Percentiles rank a stretch among this genome's conserved stretches.
Evolutionary conservation across 345 rosid genomes (phyloP).

Genomic region (Eucalyptus victrix): DNA sequence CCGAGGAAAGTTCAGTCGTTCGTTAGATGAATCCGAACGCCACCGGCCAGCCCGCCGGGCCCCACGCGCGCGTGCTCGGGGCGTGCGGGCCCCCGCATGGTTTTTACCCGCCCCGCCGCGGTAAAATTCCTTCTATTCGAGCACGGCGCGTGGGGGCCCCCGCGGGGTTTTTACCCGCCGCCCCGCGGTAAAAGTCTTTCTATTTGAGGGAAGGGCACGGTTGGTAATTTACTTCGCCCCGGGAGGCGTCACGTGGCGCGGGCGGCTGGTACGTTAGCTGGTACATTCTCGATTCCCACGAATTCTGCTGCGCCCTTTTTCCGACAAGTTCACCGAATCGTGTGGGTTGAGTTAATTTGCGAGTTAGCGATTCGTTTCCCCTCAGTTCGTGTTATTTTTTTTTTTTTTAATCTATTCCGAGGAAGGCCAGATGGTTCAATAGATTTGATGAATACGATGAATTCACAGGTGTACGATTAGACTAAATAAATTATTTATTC

Average conservation of each 20-base stretch:
- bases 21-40: not conserved
- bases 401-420: not conserved
- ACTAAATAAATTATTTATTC: not conserved
- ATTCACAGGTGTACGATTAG: not conserved
- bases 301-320: not conserved
- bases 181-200: not conserved
- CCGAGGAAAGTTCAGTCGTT: not conserved
- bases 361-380: not conserved
- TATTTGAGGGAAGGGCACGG: not conserved
- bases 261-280: not conserved
- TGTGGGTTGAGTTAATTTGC: not conserved
- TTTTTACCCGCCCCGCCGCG: not conserved
- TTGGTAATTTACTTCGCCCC: not conserved
- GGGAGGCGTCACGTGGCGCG: not conserved
- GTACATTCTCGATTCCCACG: not conserved
- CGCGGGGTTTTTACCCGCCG: not conserved
- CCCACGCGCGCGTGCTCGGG: not conserved
- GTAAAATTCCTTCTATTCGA: not conserved
- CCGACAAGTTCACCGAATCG: not conserved
- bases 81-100: not conserved
- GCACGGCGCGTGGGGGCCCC: not conserved
- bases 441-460: not conserved
- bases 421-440: not conserved
- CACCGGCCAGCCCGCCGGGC: not conserved
- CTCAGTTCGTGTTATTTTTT: not conserved